These are phyloP conservation scores for Pseudocercospora eumusae DNA, from an alignment of 2,329 filamentous ascomycete genomes.

Conservation along the genomic window DNA sequence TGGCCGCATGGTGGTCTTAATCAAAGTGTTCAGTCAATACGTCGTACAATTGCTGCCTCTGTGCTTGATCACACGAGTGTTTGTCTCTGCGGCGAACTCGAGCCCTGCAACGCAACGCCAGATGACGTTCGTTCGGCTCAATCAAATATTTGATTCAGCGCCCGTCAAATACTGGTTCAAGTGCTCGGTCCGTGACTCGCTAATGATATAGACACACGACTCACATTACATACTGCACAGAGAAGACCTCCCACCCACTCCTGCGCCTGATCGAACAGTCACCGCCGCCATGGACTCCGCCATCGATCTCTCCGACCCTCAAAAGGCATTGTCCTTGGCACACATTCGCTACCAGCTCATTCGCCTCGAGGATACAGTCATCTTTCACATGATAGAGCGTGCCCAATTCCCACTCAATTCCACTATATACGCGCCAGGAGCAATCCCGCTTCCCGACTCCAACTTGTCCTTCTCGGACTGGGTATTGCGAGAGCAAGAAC, in stretches of 20 bases:
- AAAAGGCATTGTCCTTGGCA: conserved; percentile 81
- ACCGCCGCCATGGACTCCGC: conserved; percentile 76
- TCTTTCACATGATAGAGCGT: conserved; percentile 92
- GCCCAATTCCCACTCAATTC: conserved; percentile 95
- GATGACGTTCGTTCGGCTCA: not conserved
- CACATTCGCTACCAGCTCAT: conserved; percentile 82
- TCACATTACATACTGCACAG: not conserved
- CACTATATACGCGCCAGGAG: conserved; percentile 80
- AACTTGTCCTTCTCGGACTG: conserved; percentile 87
- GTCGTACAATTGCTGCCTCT: not conserved
- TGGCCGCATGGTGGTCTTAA: conserved; percentile 17
- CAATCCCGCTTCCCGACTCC: conserved; percentile 73
- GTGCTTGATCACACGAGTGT: not conserved
- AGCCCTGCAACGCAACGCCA: not conserved
- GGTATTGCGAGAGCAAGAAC: conserved; percentile 87
- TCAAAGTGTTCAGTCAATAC: not conserved
- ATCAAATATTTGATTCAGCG: no score
- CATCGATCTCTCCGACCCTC: conserved; percentile 82
- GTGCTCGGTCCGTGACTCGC: no score
- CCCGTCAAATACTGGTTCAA: not conserved
- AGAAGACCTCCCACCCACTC: not conserved
- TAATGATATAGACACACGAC: no score
- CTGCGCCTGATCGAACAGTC: not conserved
- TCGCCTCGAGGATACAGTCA: conserved; percentile 95
- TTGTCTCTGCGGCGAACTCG: not conserved